Evolutionary conservation across 2,329 filamentous ascomycete species (phyloP).

Genomic region (Xylaria sp.): DNA sequence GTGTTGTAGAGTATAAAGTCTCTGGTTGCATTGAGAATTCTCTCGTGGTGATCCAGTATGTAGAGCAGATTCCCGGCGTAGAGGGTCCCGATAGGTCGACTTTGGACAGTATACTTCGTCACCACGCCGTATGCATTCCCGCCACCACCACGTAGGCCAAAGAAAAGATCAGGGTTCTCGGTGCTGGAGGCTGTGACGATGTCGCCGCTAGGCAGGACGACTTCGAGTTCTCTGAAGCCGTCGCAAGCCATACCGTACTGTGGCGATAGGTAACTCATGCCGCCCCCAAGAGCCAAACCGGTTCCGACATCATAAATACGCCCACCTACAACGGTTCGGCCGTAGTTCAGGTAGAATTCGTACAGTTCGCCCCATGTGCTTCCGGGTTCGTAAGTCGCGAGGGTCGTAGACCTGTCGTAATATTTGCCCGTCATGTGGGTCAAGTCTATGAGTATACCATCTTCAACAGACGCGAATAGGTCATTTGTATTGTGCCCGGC

Average conservation of each 20-base stretch:
- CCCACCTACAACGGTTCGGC: conserved; percentile 28
- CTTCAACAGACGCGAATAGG: conserved; percentile 22
- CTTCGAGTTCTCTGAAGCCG: conserved; percentile 30
- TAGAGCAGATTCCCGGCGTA: conserved; percentile 31
- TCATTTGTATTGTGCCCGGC: conserved; percentile 31
- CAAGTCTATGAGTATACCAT: conserved; percentile 30
- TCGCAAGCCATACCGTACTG: conserved; percentile 35
- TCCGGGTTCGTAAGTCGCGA: conserved; percentile 32
- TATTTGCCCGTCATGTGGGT: conserved; percentile 27
- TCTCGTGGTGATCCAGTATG: conserved; percentile 17
- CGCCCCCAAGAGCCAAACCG: conserved; percentile 26
- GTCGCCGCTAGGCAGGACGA: conserved; percentile 28
- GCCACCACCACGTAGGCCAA: conserved; percentile 25
- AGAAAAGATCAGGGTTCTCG: conserved; percentile 28
- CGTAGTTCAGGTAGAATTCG: conserved; percentile 21
- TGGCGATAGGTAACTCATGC: conserved; percentile 32
- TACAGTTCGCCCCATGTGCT: conserved; percentile 33
- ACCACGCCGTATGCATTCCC: conserved; percentile 29
- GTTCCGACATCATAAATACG: conserved; percentile 29
- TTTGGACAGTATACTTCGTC: conserved; percentile 30
- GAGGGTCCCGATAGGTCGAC: conserved; percentile 23
- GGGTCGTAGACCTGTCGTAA: conserved; percentile 24
- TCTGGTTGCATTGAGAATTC: conserved; percentile 26
- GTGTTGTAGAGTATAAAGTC: conserved; percentile 35
- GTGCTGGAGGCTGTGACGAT: conserved; percentile 26